These are phyloP conservation scores for Madurella mycetomatis DNA, from an alignment of 2,329 filamentous ascomycete genomes.

Conservation along the genomic window DNA sequence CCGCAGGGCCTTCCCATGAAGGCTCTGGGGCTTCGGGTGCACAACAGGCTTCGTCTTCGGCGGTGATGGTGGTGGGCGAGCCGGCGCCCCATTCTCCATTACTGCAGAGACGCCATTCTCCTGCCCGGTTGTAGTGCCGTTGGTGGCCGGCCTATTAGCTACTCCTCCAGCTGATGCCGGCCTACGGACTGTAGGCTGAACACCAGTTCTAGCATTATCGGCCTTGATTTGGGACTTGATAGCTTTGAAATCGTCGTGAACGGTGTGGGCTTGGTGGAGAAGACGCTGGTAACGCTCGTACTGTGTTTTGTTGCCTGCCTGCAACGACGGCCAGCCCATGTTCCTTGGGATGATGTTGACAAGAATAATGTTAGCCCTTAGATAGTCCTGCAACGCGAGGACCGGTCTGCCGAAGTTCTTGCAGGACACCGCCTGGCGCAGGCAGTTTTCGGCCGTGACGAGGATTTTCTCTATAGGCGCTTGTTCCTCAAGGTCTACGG, in stretches of 20 bases:
- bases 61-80: constrained; percentile 20
- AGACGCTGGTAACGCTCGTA: constrained; percentile 47
- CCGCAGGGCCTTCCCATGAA: constrained; percentile 58
- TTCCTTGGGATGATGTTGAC: constrained; percentile 73
- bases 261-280: constrained; percentile 45
- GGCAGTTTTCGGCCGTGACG: constrained; percentile 47
- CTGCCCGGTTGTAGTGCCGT: not conserved
- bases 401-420: constrained; percentile 65
- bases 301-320: constrained; percentile 48
- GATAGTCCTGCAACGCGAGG: constrained; percentile 75
- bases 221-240: constrained; percentile 58
- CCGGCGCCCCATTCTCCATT: constrained; percentile 18
- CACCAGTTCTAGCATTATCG: constrained; percentile 60
- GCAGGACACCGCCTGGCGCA: constrained; percentile 57
- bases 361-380: constrained; percentile 74
- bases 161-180: not conserved
- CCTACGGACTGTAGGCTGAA: constrained; percentile 37
- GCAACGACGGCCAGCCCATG: constrained; percentile 65
- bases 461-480: constrained; percentile 52
- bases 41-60: constrained; percentile 43
- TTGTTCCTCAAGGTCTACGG: constrained; percentile 44
- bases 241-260: constrained; percentile 48
- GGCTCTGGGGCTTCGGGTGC: constrained; percentile 63
- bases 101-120: not conserved
- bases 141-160: not conserved